Percentiles rank a stretch among this genome's conserved stretches.
Conservation (phyloP, 2,329 filamentous ascomycete genomes). For the Falciphora oryzae region DNA sequence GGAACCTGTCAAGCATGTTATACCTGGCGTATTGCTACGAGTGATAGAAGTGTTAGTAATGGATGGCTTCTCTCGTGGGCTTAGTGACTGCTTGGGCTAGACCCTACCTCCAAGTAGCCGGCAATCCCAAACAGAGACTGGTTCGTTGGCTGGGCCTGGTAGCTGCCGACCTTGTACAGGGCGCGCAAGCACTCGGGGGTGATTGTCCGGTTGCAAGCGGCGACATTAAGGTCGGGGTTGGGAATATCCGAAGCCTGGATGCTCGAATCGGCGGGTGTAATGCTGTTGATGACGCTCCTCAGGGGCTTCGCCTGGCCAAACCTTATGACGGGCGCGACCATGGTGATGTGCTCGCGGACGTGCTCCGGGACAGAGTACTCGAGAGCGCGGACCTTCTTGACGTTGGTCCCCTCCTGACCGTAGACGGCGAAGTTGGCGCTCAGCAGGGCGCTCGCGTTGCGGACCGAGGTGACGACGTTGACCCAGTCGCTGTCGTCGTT, state of each 20-base stretch:
- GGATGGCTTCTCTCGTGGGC: not conserved
- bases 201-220: conserved; percentile 24
- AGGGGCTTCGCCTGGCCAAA: conserved; percentile 29
- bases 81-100: conserved; percentile 1
- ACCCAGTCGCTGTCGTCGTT: conserved; percentile 24
- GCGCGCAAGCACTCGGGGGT: conserved; percentile 39
- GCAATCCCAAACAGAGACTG: conserved; percentile 60
- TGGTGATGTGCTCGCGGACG: conserved; percentile 32
- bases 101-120: conserved; percentile 33
- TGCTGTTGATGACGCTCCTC: conserved; percentile 19
- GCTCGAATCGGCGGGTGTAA: conserved; percentile 3
- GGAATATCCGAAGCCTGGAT: conserved; percentile 14
- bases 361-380: conserved; percentile 26
- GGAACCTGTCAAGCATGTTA: conserved; percentile 33
- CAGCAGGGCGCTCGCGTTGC: conserved; percentile 23
- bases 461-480: conserved; percentile 22
- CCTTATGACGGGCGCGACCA: conserved; percentile 40
- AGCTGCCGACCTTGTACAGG: conserved; percentile 36
- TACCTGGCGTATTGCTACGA: conserved; percentile 41
- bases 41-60: conserved; percentile 21
- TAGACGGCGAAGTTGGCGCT: conserved; percentile 24
- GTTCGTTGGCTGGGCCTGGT: conserved; percentile 50
- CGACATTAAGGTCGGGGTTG: conserved; percentile 15
- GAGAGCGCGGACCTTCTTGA: conserved; percentile 26
- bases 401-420: conserved; percentile 13